A percentile compares a stretch with the other conserved stretches of the same genome.
These are phyloP conservation scores for Chrysanthemum seticuspe DNA, from an alignment of 129 eudicot species.

Conservation along the genomic window DNA sequence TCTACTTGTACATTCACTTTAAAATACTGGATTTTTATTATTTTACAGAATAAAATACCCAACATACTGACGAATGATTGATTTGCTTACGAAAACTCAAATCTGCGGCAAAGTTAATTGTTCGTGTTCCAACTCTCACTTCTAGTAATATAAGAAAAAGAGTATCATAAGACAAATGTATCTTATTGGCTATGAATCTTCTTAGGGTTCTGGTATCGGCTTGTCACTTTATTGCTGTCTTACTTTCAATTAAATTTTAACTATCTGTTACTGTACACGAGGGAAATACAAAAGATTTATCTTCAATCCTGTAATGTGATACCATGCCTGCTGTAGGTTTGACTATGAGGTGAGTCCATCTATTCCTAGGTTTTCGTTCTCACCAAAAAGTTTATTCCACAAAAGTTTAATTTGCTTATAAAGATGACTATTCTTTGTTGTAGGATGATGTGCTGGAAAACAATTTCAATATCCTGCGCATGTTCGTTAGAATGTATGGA, in stretches of 20 bases:
- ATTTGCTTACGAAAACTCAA: too few relatives aligned
- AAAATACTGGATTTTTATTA: background rate
- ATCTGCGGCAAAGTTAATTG: background rate
- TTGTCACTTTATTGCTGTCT: conserved; percentile 7
- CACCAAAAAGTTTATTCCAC: background rate
- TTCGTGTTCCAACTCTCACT: background rate
- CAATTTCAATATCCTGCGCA: conserved; percentile 84
- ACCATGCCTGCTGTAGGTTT: conserved; percentile 52
- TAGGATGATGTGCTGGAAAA: conserved; percentile 90
- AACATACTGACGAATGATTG: conserved; percentile 1
- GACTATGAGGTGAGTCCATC: conserved; percentile 82
- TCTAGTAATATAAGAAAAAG: background rate
- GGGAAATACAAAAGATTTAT: conserved; percentile 25
- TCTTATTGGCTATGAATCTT: background rate
- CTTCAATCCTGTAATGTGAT: conserved; percentile 14
- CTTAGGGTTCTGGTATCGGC: background rate
- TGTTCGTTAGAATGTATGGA: conserved; percentile 82
- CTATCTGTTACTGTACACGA: conserved; percentile 19
- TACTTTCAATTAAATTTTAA: conserved; percentile 6
- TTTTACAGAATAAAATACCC: background rate
- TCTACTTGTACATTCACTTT: conserved; percentile 15
- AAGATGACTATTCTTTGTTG: conserved; percentile 11
- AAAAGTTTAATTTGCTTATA: conserved; percentile 7
- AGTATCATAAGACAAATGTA: background rate
- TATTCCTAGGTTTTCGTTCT: conserved; percentile 14